These are phyloP conservation scores for Pythium pyrilobum DNA, from an alignment of 352 stramenopile genomes.

Conservation along the genomic window DNA sequence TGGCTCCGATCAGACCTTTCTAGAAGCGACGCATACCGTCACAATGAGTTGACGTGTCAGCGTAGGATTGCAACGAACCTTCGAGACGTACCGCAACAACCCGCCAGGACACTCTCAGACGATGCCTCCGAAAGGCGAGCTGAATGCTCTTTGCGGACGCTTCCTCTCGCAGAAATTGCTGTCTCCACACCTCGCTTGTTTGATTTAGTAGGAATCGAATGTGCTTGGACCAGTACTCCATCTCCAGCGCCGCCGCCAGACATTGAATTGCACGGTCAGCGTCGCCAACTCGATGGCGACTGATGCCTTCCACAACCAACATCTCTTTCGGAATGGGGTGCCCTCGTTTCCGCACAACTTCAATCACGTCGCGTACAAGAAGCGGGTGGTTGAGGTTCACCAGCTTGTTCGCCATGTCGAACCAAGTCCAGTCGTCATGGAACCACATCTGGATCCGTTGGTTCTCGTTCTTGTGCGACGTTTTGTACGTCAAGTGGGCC, in stretches of 20 bases:
- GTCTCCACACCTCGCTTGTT: slow-evolving; percentile 35
- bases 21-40: slow-evolving; percentile 2
- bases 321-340: slow-evolving; percentile 16
- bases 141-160: slow-evolving; percentile 33
- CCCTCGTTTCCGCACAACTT: slow-evolving; percentile 22
- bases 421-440: slow-evolving; percentile 47
- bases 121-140: slow-evolving; percentile 14
- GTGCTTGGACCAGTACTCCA: slow-evolving; percentile 38
- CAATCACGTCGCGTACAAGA: slow-evolving; percentile 29
- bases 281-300: slow-evolving; percentile 33
- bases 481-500: slow-evolving; percentile 50
- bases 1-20: slow-evolving; percentile 23
- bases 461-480: slow-evolving; percentile 59
- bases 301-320: slow-evolving; percentile 38
- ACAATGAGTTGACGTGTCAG: too few relatives aligned
- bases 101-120: slow-evolving; percentile 19
- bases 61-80: too few relatives aligned
- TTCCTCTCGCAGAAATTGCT: slow-evolving; percentile 38
- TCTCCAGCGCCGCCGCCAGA: slow-evolving; percentile 31
- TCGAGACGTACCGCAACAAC: slow-evolving; percentile 7
- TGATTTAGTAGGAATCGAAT: slow-evolving; percentile 39
- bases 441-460: slow-evolving; percentile 54
- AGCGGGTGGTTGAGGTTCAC: slow-evolving; percentile 38
- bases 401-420: slow-evolving; percentile 49
- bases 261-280: slow-evolving; percentile 20